Base-by-base conservation (phyloP, 305 asterid species). In the Fraxinus dipetala region DNA sequence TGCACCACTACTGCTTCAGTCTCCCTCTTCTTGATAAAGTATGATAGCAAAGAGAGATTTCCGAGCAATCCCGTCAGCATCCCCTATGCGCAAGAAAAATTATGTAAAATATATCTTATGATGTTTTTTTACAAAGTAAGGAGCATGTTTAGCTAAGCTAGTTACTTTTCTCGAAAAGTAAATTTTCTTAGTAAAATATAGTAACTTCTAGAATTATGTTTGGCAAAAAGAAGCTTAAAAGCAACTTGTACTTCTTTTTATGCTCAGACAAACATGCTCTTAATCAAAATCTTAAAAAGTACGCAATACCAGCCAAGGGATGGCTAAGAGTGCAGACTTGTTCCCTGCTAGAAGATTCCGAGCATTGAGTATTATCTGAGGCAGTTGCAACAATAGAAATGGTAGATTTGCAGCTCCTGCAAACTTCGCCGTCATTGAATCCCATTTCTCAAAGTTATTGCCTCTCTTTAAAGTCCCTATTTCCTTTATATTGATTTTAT, bases 61-160 rank as follows among this genome's bases (percentile, higher is more conserved):
- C 99, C 99, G 22, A 96, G 97, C 87, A 96, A 87, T 86, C 99
- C 99, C 65, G 99, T 96, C 85, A 96, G 89, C 98, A 95, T 96
- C 76, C 98, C 99, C 99, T 96, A 86, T 70, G 79, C 16, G 31
- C 30, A 80, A 76, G 30, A 45, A 51, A 8, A 45, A 13, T 24
- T 5, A 26, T 6, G 36, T 48, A 56, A 43, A 76, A 5, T 4
- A 1, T 28, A 11, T 48, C 40, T 26, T 1, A n/a, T 9, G 2
- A 14, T 69, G 28, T 26, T 26, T 30, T 69, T 26, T 28, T 31
- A 63, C 22, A 6, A 30, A 69, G 14, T 69, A 69, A 28, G 13
- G 74, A 30, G 74, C 38, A 26, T 11, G 74, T 67, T 67, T 67
- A 26, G 34, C 74, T 63, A 5, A 28, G 35, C 74, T 30, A 61